These are phyloP conservation scores for Emydomyces testavorans DNA, from an alignment of 2,329 filamentous ascomycete species.

Conservation along the genomic window DNA sequence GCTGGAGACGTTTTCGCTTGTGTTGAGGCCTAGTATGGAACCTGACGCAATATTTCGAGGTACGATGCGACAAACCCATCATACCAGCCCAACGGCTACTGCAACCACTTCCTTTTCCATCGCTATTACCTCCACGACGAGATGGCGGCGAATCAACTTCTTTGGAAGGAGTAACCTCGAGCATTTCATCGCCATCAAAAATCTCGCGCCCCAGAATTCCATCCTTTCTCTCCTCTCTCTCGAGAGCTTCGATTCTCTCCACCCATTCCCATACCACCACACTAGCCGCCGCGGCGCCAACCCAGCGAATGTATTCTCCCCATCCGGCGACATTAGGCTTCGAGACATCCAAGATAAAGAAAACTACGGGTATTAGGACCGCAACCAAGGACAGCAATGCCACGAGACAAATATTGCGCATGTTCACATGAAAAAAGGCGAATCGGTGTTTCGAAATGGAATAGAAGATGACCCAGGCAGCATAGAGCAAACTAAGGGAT, in stretches of 20 bases:
- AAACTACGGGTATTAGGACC: slow-evolving; percentile 80
- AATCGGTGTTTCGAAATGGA: slow-evolving; percentile 83
- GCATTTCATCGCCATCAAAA: slow-evolving; percentile 88
- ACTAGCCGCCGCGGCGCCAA: slow-evolving; percentile 85
- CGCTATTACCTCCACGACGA: slow-evolving; percentile 31
- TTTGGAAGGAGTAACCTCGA: slow-evolving; percentile 54
- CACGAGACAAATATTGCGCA: slow-evolving; percentile 78
- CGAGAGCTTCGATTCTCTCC: slow-evolving; percentile 80
- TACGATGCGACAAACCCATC: slow-evolving; percentile 28
- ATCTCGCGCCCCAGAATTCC: slow-evolving; percentile 83
- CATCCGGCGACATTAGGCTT: slow-evolving; percentile 77
- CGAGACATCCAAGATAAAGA: slow-evolving; percentile 83
- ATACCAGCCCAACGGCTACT: slow-evolving; percentile 30
- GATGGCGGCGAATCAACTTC: slow-evolving; percentile 37
- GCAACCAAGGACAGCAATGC: slow-evolving; percentile 66
- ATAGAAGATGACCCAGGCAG: slow-evolving; percentile 89
- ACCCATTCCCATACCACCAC: slow-evolving; percentile 99
- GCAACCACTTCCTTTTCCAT: slow-evolving; percentile 20
- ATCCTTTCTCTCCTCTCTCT: slow-evolving; percentile 87
- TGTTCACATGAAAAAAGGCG: slow-evolving; percentile 78
- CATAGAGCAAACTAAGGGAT: slow-evolving; percentile 74
- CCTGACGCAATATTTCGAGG: slow-evolving; percentile 27
- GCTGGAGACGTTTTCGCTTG: slow-evolving; percentile 7
- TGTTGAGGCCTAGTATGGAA: slow-evolving; percentile 16
- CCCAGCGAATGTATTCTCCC: slow-evolving; percentile 94